Evolutionary conservation across 805 yeast species (phyloP).

Genomic region (Sugiyamaella mastotermitis): DNA sequence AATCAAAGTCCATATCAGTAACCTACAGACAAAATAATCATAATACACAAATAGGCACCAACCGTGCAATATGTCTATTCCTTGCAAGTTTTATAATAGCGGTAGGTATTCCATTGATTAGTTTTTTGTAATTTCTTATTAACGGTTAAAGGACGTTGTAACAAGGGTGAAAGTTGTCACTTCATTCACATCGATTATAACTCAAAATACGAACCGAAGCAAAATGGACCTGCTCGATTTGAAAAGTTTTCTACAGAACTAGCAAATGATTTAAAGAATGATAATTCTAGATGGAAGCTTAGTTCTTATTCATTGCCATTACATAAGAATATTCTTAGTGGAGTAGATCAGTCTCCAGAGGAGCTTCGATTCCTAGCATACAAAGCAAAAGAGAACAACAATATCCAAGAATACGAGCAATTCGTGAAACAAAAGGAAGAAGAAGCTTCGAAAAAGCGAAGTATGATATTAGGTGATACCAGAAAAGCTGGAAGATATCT

Average conservation of each 20-base stretch:
- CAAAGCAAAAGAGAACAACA: slow-evolving; percentile 6
- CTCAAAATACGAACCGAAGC: slow-evolving; percentile 4
- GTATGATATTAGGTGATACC: slow-evolving; percentile 35
- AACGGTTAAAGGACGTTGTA: slow-evolving; percentile 12
- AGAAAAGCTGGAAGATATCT: slow-evolving; percentile 51
- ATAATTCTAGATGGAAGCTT: slow-evolving; percentile 11
- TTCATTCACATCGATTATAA: slow-evolving; percentile 10
- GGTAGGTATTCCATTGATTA: too few species aligned
- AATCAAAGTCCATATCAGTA: background rate
- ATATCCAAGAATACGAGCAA: slow-evolving; percentile 6
- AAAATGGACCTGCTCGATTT: slow-evolving; percentile 1
- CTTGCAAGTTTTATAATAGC: background rate
- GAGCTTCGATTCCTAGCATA: slow-evolving; percentile 18
- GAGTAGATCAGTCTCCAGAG: slow-evolving; percentile 18
- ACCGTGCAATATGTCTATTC: background rate
- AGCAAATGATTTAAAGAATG: slow-evolving; percentile 6
- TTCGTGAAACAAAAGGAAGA: slow-evolving; percentile 28
- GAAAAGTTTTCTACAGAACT: slow-evolving; percentile 7
- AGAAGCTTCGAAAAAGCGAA: slow-evolving; percentile 43
- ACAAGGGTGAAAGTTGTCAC: slow-evolving; percentile 14
- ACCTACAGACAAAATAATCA: background rate
- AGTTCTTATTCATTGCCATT: slow-evolving; percentile 11
- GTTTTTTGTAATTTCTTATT: too few species aligned
- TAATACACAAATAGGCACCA: background rate
- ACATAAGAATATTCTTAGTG: slow-evolving; percentile 13